Evolutionary conservation across 352 stramenopile genomes (phyloP).

Genomic region (Pythium insidiosum): DNA sequence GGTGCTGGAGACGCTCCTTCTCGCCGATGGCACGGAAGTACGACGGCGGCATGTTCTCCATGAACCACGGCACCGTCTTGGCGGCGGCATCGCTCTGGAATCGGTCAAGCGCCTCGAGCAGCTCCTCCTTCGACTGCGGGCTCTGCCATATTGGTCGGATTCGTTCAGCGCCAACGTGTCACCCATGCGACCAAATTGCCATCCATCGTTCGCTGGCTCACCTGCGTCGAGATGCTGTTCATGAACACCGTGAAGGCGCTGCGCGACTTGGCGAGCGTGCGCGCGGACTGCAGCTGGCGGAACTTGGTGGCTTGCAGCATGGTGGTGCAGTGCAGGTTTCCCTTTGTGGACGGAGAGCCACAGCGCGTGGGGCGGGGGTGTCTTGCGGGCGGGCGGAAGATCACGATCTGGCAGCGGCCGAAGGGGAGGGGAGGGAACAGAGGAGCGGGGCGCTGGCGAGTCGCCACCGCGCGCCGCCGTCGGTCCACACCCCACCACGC

Average conservation of each 20-base stretch:
- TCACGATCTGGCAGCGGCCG: background rate
- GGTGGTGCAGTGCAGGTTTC: slow-evolving; percentile 13
- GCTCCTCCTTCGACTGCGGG: slow-evolving; percentile 28
- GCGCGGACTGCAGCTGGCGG: slow-evolving; percentile 35
- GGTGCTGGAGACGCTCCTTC: slow-evolving; percentile 76
- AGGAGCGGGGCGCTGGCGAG: too few relatives aligned
- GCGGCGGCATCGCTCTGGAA: slow-evolving; percentile 59
- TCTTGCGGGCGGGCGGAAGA: background rate
- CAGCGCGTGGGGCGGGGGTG: slow-evolving; percentile 8
- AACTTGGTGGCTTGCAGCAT: slow-evolving; percentile 64
- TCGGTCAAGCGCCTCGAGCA: slow-evolving; percentile 48
- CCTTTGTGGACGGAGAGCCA: slow-evolving; percentile 12
- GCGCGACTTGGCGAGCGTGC: slow-evolving; percentile 18
- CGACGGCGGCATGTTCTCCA: slow-evolving; percentile 85
- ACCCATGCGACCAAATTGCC: background rate
- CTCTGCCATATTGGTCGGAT: slow-evolving; percentile 15
- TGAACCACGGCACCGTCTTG: slow-evolving; percentile 83
- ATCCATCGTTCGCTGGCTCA: slow-evolving; percentile 3
- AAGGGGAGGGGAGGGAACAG: slow-evolving; percentile 3
- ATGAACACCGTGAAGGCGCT: slow-evolving; percentile 25
- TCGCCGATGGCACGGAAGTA: slow-evolving; percentile 86
- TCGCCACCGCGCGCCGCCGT: too few relatives aligned
- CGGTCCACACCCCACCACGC: background rate
- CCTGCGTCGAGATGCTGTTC: slow-evolving; percentile 37
- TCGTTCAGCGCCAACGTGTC: background rate